Base-by-base conservation (phyloP, 2,329 filamentous ascomycete species). In the Sporothrix mexicana region DNA sequence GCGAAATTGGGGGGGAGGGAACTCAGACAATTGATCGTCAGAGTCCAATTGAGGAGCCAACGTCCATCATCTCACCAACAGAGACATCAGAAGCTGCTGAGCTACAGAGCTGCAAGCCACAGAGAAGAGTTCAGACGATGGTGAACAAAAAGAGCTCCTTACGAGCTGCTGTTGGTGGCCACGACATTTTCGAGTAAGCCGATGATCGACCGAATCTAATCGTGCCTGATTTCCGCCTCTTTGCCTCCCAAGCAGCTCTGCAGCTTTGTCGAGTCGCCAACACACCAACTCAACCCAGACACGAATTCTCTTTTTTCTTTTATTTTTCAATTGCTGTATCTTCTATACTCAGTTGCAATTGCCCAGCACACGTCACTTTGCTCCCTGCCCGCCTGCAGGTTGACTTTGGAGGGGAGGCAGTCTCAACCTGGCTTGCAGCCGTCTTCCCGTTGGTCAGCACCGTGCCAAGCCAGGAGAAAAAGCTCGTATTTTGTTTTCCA, bases 401-500 rank as follows among this genome's bases (percentile, higher is more conserved):
- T 41, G 61, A 23, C n/a, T 41, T 47, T 64, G 41, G 61, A 53
- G 20, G 12, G 7, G 47, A 2, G 36, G 15, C n/a, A 41, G 30
- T 69, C n/a, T 36, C 66, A 69, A 69, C 17, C 49, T 47, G 43
- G 36, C 23, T 67, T 51, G 17, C 25, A 1, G 47, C 20, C 23
- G 25, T 23, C 25, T 25, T 36, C 68, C 43, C n/a, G 20, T 69
- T 69, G 67, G 67, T 25, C 67, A 59, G 67, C 66, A 55, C 25
- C 47, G 30, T 17, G 67, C 30, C 67, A 67, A 67, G 62, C 43
- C 62, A 17, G 20, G 23, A 17, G 30, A 36, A 61, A 59, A 30
- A 61, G 36, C 68, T 70, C 68, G 68, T 70, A 70, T 70, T 70
- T 12, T 55, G 20, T n/a, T 43, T 45, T 70, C 17, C 36, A 25